Conservation (phyloP, 352 stramenopile genomes). For the Pythium monospermum region DNA sequence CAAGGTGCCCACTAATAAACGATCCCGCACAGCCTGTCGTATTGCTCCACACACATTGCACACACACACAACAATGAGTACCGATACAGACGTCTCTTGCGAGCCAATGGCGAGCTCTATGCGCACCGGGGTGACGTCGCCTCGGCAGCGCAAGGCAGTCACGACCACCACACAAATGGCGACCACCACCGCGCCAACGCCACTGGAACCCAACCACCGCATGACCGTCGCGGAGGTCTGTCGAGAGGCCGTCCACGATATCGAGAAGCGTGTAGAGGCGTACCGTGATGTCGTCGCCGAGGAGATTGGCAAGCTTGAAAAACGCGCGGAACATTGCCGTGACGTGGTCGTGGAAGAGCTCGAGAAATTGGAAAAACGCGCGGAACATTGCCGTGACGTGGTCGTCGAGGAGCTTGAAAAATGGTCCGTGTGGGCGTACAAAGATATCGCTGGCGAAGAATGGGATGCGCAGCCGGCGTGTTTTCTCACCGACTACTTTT, state of each 20-base stretch:
- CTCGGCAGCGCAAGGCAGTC: slow-evolving; percentile 12
- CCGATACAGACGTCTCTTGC: not conserved
- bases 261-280: slow-evolving; percentile 38
- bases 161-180: slow-evolving; percentile 4
- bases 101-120: not conserved
- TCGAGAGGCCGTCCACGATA: slow-evolving; percentile 7
- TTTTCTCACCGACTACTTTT: slow-evolving; percentile 86
- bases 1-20: too few relatives aligned
- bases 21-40: too few relatives aligned
- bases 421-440: slow-evolving; percentile 78
- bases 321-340: slow-evolving; percentile 47
- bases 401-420: slow-evolving; percentile 39
- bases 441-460: slow-evolving; percentile 65
- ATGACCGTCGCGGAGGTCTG: slow-evolving; percentile 9
- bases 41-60: not conserved
- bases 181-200: not conserved
- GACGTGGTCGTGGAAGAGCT: slow-evolving; percentile 52
- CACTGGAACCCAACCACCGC: too few relatives aligned
- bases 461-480: slow-evolving; percentile 84
- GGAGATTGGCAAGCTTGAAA: slow-evolving; percentile 45
- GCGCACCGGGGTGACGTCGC: not conserved
- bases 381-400: slow-evolving; percentile 52
- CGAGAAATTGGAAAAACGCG: slow-evolving; percentile 45
- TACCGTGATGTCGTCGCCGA: slow-evolving; percentile 57
- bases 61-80: not conserved